These are phyloP conservation scores for Infundibulicybe gibba DNA, from an alignment of 768 basidiomycete species.

Conservation along the genomic window DNA sequence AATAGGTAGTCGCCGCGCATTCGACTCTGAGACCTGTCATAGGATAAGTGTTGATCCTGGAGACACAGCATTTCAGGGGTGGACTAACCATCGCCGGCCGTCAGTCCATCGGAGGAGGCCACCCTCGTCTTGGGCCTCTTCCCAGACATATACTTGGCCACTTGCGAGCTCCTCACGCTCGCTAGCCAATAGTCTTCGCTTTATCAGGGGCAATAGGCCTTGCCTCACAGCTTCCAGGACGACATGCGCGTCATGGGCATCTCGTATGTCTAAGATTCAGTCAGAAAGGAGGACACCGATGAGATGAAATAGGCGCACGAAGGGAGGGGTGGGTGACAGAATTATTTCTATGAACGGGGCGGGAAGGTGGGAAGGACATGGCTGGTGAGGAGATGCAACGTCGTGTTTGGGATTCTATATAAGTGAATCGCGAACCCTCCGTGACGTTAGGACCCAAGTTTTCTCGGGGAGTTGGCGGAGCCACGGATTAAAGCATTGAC, in stretches of 20 bases:
- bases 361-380: constrained; percentile 15
- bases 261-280: constrained; percentile 56
- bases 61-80: neutral
- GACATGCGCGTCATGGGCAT: constrained; percentile 76
- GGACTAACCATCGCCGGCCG: constrained; percentile 65
- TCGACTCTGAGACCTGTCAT: constrained; percentile 72
- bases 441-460: constrained; percentile 21
- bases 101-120: constrained; percentile 77
- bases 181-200: constrained; percentile 60
- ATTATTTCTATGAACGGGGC: constrained; percentile 17
- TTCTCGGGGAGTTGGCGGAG: constrained; percentile 42
- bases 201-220: constrained; percentile 67
- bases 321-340: constrained; percentile 47
- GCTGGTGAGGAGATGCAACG: constrained; percentile 7
- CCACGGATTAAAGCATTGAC: constrained; percentile 13
- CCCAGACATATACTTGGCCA: constrained; percentile 84
- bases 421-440: constrained; percentile 15
- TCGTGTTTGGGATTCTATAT: too few relatives aligned
- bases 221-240: constrained; percentile 75
- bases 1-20: constrained; percentile 83
- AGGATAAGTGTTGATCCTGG: constrained; percentile 1
- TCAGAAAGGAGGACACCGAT: neutral
- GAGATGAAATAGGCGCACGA: constrained; percentile 25
- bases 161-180: constrained; percentile 69
- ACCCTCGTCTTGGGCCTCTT: constrained; percentile 76